Percentiles rank a stretch among this genome's conserved stretches.
Evolutionary conservation across 2,329 filamentous ascomycete genomes (phyloP).

Genomic region (Claviceps cyperi): DNA sequence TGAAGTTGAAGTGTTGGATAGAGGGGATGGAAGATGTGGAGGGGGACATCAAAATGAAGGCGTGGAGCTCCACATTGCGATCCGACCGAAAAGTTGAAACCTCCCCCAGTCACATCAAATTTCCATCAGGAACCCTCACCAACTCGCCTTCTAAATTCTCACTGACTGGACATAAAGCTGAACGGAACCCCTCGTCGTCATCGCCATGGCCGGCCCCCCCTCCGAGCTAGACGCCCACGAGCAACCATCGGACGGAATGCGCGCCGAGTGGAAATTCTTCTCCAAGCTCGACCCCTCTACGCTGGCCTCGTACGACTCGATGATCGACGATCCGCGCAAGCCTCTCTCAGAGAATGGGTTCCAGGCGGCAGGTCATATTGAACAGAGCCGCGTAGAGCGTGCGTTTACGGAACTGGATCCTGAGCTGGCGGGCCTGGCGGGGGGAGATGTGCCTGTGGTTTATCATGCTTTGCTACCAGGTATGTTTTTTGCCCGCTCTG

Average conservation of each 20-base stretch:
- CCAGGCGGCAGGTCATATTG: neutral
- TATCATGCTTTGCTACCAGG: constrained; percentile 55
- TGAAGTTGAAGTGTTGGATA: no score
- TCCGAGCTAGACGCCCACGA: constrained; percentile 57
- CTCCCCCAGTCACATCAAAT: no score
- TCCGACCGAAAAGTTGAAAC: no score
- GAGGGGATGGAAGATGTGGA: no score
- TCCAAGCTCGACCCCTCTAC: constrained; percentile 42
- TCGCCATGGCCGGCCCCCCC: constrained; percentile 8
- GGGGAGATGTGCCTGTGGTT: constrained; percentile 37
- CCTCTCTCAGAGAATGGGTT: constrained; percentile 21
- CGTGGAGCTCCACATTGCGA: no score
- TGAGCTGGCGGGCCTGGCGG: constrained; percentile 16
- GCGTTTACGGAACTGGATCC: constrained; percentile 23
- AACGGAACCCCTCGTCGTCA: no score
- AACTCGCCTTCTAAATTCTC: no score
- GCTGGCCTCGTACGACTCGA: constrained; percentile 34
- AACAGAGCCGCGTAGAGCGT: neutral
- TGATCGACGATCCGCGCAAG: constrained; percentile 39
- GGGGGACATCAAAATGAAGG: no score
- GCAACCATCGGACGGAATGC: constrained; percentile 57
- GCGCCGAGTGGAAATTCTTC: constrained; percentile 60
- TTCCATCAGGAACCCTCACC: no score
- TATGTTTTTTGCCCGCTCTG: constrained; percentile 20
- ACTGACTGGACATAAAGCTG: no score